phyloP scores from a whole-genome alignment of 139 green algal genomes.

The Auxenochlorella pyrenoidosa region DNA sequence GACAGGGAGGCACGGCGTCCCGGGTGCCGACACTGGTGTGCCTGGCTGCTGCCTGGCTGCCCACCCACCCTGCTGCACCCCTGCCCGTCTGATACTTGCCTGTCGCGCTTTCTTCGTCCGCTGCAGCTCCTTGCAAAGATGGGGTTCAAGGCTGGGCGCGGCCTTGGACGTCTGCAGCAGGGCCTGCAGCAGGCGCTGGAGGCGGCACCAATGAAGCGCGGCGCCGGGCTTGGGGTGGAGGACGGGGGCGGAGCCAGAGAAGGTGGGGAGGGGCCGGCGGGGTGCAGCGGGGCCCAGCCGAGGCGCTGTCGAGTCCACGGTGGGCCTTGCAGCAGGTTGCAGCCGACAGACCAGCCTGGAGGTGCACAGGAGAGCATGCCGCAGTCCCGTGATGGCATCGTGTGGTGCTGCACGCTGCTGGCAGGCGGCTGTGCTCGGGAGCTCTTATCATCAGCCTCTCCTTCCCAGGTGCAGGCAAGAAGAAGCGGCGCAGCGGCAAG shows the following conservation, averaged over 20 bases:
- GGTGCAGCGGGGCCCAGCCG: no score
- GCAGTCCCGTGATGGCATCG: no score
- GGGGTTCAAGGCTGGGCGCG: slow-evolving; percentile 15
- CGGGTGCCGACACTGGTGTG: no score
- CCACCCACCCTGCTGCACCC: not conserved
- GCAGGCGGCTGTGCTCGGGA: no score
- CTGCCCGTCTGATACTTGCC: not conserved
- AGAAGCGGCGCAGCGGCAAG: slow-evolving; percentile 31
- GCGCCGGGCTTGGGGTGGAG: slow-evolving; percentile 30
- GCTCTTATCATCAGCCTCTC: no score
- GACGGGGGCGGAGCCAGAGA: not conserved
- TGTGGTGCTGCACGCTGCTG: not conserved
- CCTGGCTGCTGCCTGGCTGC: not conserved
- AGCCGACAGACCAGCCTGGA: no score
- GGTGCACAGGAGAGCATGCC: no score
- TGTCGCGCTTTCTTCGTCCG: not conserved
- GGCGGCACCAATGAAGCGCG: not conserved
- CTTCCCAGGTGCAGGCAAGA: slow-evolving; percentile 30
- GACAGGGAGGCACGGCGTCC: not conserved
- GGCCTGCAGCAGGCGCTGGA: slow-evolving; percentile 23
- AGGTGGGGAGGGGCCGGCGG: not conserved
- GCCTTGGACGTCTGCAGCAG: slow-evolving; percentile 20
- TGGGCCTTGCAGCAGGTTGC: not conserved
- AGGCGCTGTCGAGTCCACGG: no score
- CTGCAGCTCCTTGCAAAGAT: slow-evolving; percentile 24